Conservation (phyloP, 257 asterid species). For the Verbascum thapsus region DNA sequence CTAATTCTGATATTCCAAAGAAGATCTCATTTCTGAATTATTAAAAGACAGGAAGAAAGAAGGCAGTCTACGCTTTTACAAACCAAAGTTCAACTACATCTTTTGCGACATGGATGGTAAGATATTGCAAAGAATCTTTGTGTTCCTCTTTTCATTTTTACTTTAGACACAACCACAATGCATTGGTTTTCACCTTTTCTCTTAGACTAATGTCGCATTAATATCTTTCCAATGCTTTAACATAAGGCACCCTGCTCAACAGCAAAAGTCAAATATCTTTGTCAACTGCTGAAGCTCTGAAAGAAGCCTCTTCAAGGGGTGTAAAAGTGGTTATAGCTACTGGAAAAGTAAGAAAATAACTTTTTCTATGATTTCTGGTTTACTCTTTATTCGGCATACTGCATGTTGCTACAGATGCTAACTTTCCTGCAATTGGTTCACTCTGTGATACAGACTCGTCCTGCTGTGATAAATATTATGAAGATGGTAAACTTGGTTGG, state of each 20-base stretch:
- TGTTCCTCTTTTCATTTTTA: neutral
- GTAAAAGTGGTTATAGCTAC: conserved; percentile 94
- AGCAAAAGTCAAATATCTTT: conserved; percentile 82
- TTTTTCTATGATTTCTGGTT: conserved; percentile 14
- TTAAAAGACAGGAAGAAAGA: conserved; percentile 98
- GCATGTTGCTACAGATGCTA: conserved; percentile 29
- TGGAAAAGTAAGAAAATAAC: conserved; percentile 74
- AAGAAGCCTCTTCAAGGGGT: conserved; percentile 90
- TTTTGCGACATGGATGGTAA: conserved; percentile 99
- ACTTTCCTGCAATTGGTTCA: conserved; percentile 28
- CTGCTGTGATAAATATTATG: conserved; percentile 70
- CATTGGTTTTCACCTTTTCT: neutral
- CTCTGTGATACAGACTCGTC: conserved; percentile 69
- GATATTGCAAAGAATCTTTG: conserved; percentile 24
- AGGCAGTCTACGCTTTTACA: conserved; percentile 96
- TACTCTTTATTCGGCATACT: conserved; percentile 26
- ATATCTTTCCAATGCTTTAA: conserved; percentile 26
- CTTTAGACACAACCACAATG: neutral
- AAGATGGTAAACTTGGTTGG: conserved; percentile 80
- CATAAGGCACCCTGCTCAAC: conserved; percentile 88
- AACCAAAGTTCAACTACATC: conserved; percentile 82
- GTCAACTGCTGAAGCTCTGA: conserved; percentile 78
- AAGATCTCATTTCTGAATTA: conserved; percentile 61
- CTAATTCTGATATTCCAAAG: conserved; percentile 50
- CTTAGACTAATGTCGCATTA: conserved; percentile 20